These are phyloP conservation scores for Leccinum pellstonianum DNA, from an alignment of 768 basidiomycete genomes.

Conservation along the genomic window DNA sequence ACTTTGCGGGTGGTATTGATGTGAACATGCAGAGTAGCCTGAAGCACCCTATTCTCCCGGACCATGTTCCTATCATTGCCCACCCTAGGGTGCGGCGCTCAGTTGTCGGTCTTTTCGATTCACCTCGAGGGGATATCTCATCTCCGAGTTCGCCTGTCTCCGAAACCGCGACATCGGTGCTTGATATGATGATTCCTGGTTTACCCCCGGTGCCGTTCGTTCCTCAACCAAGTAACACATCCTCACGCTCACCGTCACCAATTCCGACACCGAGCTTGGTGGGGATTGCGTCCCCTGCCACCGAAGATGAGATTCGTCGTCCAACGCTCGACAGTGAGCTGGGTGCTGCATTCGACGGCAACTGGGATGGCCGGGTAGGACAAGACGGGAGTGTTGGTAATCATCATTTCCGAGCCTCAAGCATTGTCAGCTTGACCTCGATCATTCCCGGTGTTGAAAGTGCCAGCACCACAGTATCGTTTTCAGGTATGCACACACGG, in stretches of 20 bases:
- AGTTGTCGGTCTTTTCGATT: slow-evolving; percentile 63
- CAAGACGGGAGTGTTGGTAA: slow-evolving; percentile 31
- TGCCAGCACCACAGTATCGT: slow-evolving; percentile 1
- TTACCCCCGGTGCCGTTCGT: slow-evolving; percentile 34
- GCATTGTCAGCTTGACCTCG: slow-evolving; percentile 53
- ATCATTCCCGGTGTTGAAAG: slow-evolving; percentile 28
- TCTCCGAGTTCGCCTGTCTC: slow-evolving; percentile 13
- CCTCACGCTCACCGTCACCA: slow-evolving; percentile 26
- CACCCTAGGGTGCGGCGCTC: slow-evolving; percentile 45
- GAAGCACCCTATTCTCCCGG: slow-evolving; percentile 11
- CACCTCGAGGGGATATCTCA: slow-evolving; percentile 15
- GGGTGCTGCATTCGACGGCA: slow-evolving; percentile 44
- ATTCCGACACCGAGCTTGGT: slow-evolving; percentile 1
- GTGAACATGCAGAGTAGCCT: slow-evolving; percentile 29
- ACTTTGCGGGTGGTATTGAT: slow-evolving; percentile 22
- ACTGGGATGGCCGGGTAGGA: slow-evolving; percentile 14
- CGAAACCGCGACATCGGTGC: slow-evolving; percentile 22
- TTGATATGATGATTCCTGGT: slow-evolving; percentile 34
- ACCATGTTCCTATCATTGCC: slow-evolving; percentile 18
- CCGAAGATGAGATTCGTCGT: slow-evolving; percentile 13
- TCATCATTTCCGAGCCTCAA: slow-evolving; percentile 51
- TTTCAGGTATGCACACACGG: neutral
- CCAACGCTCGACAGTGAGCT: slow-evolving; percentile 59
- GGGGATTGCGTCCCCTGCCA: slow-evolving; percentile 8
- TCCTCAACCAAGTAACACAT: slow-evolving; percentile 31